These are phyloP conservation scores for Solanum corneliomulleri DNA, from an alignment of 257 asterid species.

Conservation along the genomic window DNA sequence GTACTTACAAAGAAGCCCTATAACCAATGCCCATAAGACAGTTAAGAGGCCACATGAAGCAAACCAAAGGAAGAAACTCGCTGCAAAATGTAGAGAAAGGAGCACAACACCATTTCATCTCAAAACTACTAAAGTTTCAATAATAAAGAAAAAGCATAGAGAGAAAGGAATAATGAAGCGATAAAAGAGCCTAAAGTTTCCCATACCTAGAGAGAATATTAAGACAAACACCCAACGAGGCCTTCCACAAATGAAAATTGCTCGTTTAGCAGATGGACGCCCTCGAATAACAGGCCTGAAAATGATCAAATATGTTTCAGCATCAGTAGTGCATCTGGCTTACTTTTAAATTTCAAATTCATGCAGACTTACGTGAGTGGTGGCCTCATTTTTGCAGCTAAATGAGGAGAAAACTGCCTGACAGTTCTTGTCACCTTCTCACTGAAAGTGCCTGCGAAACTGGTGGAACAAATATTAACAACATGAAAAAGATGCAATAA, in stretches of 20 bases:
- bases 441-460: slow-evolving; percentile 92
- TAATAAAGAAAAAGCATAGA: not conserved
- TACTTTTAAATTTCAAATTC: not conserved
- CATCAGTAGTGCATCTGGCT: slow-evolving; percentile 2
- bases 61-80: slow-evolving; percentile 72
- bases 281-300: slow-evolving; percentile 95
- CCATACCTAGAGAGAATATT: slow-evolving; percentile 44
- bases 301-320: slow-evolving; percentile 10
- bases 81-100: slow-evolving; percentile 27
- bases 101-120: not conserved
- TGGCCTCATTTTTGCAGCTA: slow-evolving; percentile 99
- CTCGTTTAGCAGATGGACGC: slow-evolving; percentile 83
- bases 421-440: slow-evolving; percentile 88
- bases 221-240: slow-evolving; percentile 90
- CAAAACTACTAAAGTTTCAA: not conserved
- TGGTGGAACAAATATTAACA: slow-evolving; percentile 25
- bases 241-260: slow-evolving; percentile 75
- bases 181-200: not conserved
- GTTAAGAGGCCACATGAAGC: slow-evolving; percentile 66
- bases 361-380: slow-evolving; percentile 58
- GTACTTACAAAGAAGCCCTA: slow-evolving; percentile 70
- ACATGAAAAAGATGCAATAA: slow-evolving; percentile 5
- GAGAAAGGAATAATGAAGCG: not conserved
- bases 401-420: slow-evolving; percentile 88
- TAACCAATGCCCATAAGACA: slow-evolving; percentile 47